Evolutionary conservation across 2,329 filamentous ascomycete species (phyloP).

Genomic region (Daldinia eschscholtzii): DNA sequence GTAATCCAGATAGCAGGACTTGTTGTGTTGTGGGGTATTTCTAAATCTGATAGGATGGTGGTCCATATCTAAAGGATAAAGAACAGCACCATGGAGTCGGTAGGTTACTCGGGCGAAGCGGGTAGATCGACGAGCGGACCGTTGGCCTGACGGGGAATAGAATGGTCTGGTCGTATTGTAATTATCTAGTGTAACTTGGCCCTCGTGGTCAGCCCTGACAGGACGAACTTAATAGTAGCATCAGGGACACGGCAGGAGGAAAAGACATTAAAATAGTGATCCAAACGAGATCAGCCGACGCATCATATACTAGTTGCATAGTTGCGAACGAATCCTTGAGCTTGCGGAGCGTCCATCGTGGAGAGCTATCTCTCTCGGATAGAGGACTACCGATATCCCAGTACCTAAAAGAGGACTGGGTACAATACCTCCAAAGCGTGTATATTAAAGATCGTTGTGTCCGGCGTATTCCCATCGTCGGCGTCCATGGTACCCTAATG

Average conservation of each 20-base stretch:
- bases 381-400: constrained; percentile 16
- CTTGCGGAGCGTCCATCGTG: constrained; percentile 12
- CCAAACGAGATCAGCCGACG: constrained; percentile 18
- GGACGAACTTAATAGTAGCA: constrained; percentile 36
- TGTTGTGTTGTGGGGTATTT: neutral
- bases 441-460: constrained; percentile 3
- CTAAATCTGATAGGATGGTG: constrained; percentile 3
- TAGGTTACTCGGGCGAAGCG: constrained; percentile 32
- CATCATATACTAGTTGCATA: constrained; percentile 19
- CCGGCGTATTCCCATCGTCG: neutral
- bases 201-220: constrained; percentile 36
- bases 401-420: neutral
- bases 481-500: neutral
- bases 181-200: constrained; percentile 31
- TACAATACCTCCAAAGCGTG: constrained; percentile 9
- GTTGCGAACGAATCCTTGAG: constrained; percentile 12
- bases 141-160: constrained; percentile 37
- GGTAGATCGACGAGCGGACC: constrained; percentile 43
- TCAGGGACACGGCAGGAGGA: constrained; percentile 30
- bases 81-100: constrained; percentile 43
- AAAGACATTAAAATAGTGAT: constrained; percentile 20
- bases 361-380: constrained; percentile 12
- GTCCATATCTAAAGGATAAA: constrained; percentile 55
- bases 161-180: constrained; percentile 35
- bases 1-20: constrained; percentile 1